phyloP scores from a whole-genome alignment of 192 early-diverging fungal species.

The Obelidium mucronatum region DNA sequence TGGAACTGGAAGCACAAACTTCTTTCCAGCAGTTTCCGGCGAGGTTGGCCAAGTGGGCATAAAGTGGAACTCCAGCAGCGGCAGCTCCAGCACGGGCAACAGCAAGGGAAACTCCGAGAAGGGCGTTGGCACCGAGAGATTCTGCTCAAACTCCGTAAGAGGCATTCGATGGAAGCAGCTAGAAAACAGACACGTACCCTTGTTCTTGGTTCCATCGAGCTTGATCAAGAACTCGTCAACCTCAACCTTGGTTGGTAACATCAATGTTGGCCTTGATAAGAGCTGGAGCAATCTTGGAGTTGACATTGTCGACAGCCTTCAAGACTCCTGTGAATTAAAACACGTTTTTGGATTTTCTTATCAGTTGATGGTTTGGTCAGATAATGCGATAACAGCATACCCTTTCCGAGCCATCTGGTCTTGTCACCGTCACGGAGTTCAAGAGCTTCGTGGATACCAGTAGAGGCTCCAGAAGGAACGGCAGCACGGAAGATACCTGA shows the following conservation, averaged over 20 bases:
- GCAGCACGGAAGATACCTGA: slow-evolving; percentile 91
- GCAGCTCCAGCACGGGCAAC: slow-evolving; percentile 95
- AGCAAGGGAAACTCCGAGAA: slow-evolving; percentile 97
- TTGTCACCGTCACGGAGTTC: slow-evolving; percentile 95
- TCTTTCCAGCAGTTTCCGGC: slow-evolving; percentile 80
- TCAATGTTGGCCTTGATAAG: slow-evolving; percentile 79
- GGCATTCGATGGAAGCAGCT: neutral
- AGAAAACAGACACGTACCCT: slow-evolving; percentile 54
- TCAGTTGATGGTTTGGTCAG: too few species aligned
- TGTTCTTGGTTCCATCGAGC: slow-evolving; percentile 96
- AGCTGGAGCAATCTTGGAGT: slow-evolving; percentile 84
- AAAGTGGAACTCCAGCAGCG: slow-evolving; percentile 86
- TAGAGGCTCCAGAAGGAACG: slow-evolving; percentile 98
- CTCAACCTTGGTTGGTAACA: slow-evolving; percentile 84
- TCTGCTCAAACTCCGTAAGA: slow-evolving; percentile 26
- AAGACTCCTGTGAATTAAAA: slow-evolving; percentile 80
- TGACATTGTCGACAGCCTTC: slow-evolving; percentile 92
- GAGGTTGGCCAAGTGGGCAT: slow-evolving; percentile 92
- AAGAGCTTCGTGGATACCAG: slow-evolving; percentile 98
- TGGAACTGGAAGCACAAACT: slow-evolving; percentile 94
- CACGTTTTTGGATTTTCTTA: too few species aligned
- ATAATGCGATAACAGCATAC: slow-evolving; percentile 59
- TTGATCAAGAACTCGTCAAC: slow-evolving; percentile 92
- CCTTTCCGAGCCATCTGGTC: slow-evolving; percentile 91
- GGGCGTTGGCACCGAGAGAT: slow-evolving; percentile 97